Base-by-base conservation (phyloP, 2,329 filamentous ascomycete genomes). In the Cladophialophora bantiana region DNA sequence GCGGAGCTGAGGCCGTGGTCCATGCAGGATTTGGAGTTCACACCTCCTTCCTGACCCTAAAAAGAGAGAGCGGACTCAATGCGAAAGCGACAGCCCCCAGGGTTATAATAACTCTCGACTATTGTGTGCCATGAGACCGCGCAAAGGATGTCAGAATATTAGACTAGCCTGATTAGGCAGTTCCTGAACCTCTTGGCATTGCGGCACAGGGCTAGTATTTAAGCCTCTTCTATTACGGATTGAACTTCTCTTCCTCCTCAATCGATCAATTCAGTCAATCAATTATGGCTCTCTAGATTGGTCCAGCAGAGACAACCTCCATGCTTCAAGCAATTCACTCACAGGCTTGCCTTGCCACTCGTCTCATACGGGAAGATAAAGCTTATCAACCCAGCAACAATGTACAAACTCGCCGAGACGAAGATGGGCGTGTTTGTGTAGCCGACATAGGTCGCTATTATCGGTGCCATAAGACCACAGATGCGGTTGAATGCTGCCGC, bases 381-480 rank as follows among this genome's bases (percentile, higher is more conserved):
- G 56, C 59, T 63, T 12, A 64, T 48, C 32, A 67, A 35, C 5
- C 65, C 65, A 26, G 65, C 65, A n/a, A 52, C 65, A 31, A 77
- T 75, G 56, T 76, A 78, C 3, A 79, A 66, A 2, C 72, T 74
- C 0, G 76, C 77, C 54, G 77, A 78, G n/a, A 78, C 76, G 38
- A 73, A 79, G 26, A 79, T 77, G 0, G 77, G 77, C 2, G 74
- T 77, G 52, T 71, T 68, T 12, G 67, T 70, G 26, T 67, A 64
- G 12, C 65, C 65, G 10, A 67, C 61, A 57, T 67, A 67, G 15
- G 70, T 67, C 4, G 70, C 69, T 34, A 71, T 86, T 6, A 92
- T 83, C 0, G 90, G 89, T 7, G 86, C 88, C 63, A 92, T 72
- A 54, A 93, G 90, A 1, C 90, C 90, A 89, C 92, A 92, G 71